Conservation (phyloP, 2,329 filamentous ascomycete species). For the Colletotrichum caudatum region DNA sequence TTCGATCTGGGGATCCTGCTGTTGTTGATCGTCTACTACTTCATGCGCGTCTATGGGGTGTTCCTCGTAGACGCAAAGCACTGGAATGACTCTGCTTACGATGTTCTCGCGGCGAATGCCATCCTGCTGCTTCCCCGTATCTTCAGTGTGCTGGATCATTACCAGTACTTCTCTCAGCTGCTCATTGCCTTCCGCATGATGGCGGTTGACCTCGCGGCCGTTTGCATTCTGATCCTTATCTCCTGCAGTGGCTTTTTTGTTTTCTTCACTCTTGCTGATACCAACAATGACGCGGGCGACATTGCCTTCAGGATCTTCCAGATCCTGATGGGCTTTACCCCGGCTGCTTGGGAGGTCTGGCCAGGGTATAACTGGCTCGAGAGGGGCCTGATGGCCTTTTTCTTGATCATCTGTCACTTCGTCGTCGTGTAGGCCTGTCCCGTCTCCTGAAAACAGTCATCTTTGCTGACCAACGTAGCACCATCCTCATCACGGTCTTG, state of each 20-base stretch:
- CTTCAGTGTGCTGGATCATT: slow-evolving; percentile 94
- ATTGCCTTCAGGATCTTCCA: slow-evolving; percentile 95
- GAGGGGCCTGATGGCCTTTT: slow-evolving; percentile 79
- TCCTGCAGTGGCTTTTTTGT: slow-evolving; percentile 95
- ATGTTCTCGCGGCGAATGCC: slow-evolving; percentile 92
- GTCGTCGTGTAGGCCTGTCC: slow-evolving; percentile 75
- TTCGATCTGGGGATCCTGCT: slow-evolving; percentile 93
- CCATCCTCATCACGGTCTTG: slow-evolving; percentile 93
- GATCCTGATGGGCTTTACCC: slow-evolving; percentile 95
- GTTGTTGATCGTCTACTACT: slow-evolving; percentile 89
- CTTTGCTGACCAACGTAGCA: slow-evolving; percentile 57
- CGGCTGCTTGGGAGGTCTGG: slow-evolving; percentile 95
- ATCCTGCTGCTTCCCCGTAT: slow-evolving; percentile 90
- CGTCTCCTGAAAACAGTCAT: neutral
- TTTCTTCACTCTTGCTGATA: slow-evolving; percentile 87
- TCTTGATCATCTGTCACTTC: slow-evolving; percentile 95
- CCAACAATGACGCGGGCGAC: slow-evolving; percentile 75
- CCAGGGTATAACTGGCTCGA: slow-evolving; percentile 81
- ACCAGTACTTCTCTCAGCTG: slow-evolving; percentile 94
- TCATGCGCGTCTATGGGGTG: slow-evolving; percentile 88
- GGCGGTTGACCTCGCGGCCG: slow-evolving; percentile 88
- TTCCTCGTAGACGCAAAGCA: slow-evolving; percentile 80
- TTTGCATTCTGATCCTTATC: slow-evolving; percentile 86
- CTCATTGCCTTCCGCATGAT: slow-evolving; percentile 95
- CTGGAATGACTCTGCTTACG: slow-evolving; percentile 88